Conservation (phyloP, 2,329 filamentous ascomycete species). For the Pochonia chlamydosporia region DNA sequence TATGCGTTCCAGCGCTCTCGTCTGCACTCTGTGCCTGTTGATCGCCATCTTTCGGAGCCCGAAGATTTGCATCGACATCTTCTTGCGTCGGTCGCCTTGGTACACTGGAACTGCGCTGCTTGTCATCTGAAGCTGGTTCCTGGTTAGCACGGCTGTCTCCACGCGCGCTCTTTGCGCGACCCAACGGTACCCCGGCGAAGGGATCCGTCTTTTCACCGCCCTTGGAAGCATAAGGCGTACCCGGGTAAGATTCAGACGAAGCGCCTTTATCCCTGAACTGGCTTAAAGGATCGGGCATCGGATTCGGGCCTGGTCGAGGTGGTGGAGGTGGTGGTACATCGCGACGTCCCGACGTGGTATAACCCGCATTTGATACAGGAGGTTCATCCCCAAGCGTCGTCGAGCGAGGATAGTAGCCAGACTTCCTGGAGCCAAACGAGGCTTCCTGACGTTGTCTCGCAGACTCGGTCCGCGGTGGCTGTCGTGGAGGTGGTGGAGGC, state of each 20-base stretch:
- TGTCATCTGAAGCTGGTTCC: conserved; percentile 16
- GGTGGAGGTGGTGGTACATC: conserved; percentile 11
- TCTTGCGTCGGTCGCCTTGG: conserved; percentile 17
- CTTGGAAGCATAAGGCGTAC: conserved; percentile 50
- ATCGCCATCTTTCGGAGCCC: neutral
- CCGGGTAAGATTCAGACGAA: conserved; percentile 44
- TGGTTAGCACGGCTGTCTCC: conserved; percentile 24
- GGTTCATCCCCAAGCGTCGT: conserved; percentile 46
- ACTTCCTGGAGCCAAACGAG: conserved; percentile 45
- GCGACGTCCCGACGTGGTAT: conserved; percentile 28
- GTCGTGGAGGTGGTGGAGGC: conserved; percentile 28
- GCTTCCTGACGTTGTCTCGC: conserved; percentile 49
- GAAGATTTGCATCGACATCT: neutral
- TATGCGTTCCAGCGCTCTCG: neutral
- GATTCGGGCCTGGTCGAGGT: conserved; percentile 10
- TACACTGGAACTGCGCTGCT: conserved; percentile 23
- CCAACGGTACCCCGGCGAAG: conserved; percentile 42
- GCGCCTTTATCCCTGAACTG: conserved; percentile 37
- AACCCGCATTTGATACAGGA: conserved; percentile 42
- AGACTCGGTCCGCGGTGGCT: conserved; percentile 43
- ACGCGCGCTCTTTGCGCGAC: conserved; percentile 41
- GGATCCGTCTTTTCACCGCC: conserved; percentile 55
- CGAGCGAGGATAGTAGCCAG: conserved; percentile 45
- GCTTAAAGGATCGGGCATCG: conserved; percentile 40
- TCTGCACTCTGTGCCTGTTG: neutral